phyloP scores from a whole-genome alignment of 345 rosid species.

The Sonneratia alba region DNA sequence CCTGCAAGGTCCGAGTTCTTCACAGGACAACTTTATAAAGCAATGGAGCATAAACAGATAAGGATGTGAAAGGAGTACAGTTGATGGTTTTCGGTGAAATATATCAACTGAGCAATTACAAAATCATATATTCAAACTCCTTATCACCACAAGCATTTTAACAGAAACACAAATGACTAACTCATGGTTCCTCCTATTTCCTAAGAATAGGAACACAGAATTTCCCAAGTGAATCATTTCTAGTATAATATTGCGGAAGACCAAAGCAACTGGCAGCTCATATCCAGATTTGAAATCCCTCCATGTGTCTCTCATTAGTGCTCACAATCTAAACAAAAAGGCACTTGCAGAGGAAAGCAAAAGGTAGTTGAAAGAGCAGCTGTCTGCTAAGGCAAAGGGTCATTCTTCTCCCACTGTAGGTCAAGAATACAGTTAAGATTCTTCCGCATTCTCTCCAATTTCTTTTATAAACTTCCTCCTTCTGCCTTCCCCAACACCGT shows the following conservation, averaged over 20 bases:
- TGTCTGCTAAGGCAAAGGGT: background rate
- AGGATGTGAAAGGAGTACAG: background rate
- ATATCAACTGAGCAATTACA: background rate
- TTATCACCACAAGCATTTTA: background rate
- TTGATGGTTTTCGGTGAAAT: background rate
- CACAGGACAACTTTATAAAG: background rate
- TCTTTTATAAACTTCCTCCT: too few relatives aligned
- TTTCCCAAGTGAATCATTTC: background rate
- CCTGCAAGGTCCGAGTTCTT: background rate
- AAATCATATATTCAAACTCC: background rate
- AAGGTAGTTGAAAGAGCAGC: background rate
- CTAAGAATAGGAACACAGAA: background rate
- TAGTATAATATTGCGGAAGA: background rate
- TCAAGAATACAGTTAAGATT: background rate
- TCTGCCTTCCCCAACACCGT: too few relatives aligned
- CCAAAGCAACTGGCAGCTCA: background rate
- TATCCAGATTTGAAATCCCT: background rate
- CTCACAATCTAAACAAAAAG: background rate
- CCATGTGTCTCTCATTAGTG: background rate
- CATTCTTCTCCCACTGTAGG: background rate
- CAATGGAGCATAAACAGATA: background rate
- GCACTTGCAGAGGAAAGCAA: too few relatives aligned
- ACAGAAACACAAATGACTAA: background rate
- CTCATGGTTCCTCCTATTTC: background rate
- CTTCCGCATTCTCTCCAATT: too few relatives aligned